phyloP scores from a whole-genome alignment of 139 green algal species.

The Ettlia oleoabundans region DNA sequence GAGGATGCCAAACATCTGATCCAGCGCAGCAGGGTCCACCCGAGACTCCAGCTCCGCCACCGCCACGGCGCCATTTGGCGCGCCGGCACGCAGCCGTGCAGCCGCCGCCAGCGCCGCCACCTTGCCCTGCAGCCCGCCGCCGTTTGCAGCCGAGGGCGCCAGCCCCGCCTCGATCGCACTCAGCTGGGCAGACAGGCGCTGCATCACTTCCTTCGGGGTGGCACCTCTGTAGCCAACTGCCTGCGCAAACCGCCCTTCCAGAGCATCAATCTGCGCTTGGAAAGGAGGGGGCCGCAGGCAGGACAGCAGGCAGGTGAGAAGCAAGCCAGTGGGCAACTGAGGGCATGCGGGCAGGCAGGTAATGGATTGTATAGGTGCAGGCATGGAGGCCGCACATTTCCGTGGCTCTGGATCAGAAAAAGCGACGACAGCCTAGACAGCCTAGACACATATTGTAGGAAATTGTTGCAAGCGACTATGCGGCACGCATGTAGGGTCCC shows the following conservation, averaged over 20 bases:
- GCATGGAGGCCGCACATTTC: not conserved
- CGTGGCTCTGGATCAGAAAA: too few relatives aligned
- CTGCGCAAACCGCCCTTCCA: slow-evolving; percentile 57
- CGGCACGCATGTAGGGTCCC: too few relatives aligned
- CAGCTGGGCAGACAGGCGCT: slow-evolving; percentile 38
- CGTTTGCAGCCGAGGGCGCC: slow-evolving; percentile 14
- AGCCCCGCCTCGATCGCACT: slow-evolving; percentile 37
- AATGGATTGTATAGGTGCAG: not conserved
- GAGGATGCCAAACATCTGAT: slow-evolving; percentile 21
- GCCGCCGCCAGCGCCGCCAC: slow-evolving; percentile 41
- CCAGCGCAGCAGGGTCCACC: not conserved
- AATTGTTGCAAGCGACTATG: too few relatives aligned
- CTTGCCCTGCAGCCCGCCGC: slow-evolving; percentile 25
- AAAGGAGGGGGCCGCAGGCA: not conserved
- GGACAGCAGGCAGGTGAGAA: not conserved
- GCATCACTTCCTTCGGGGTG: not conserved
- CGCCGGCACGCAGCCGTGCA: slow-evolving; percentile 42
- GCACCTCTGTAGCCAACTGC: slow-evolving; percentile 37
- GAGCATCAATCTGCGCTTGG: slow-evolving; percentile 39
- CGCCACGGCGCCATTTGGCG: slow-evolving; percentile 17
- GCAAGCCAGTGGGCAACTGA: not conserved
- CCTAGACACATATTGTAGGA: too few relatives aligned
- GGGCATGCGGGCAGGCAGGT: not conserved
- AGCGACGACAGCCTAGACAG: too few relatives aligned
- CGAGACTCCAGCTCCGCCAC: not conserved